Evolutionary conservation across 305 asterid species (phyloP).

Genomic region (Salvia sclarea): DNA sequence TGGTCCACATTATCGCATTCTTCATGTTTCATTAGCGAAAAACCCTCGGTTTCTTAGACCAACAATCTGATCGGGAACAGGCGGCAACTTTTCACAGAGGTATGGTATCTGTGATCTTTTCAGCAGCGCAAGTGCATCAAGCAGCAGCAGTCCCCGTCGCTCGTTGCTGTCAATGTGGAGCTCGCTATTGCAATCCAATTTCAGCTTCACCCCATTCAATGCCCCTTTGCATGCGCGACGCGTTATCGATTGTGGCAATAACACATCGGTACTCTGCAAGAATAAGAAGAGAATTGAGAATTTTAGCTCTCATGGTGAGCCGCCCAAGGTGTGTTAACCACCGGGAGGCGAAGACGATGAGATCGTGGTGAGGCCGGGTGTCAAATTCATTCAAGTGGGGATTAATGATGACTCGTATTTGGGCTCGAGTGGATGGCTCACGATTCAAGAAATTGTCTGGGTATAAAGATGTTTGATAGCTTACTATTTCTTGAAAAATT

Average conservation of each 20-base stretch:
- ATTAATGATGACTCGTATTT: slow-evolving; percentile 51
- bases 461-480: too few relatives aligned
- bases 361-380: slow-evolving; percentile 71
- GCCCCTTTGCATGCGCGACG: slow-evolving; percentile 53
- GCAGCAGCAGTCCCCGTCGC: too few relatives aligned
- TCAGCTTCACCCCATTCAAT: slow-evolving; percentile 54
- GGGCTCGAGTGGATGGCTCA: slow-evolving; percentile 63
- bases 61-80: too few relatives aligned
- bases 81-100: too few relatives aligned
- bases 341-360: slow-evolving; percentile 71
- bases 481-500: too few relatives aligned
- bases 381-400: slow-evolving; percentile 56
- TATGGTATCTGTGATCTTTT: too few relatives aligned
- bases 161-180: too few relatives aligned
- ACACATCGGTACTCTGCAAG: slow-evolving; percentile 32
- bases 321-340: slow-evolving; percentile 97
- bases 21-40: too few relatives aligned
- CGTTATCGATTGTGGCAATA: slow-evolving; percentile 40
- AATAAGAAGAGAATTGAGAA: slow-evolving; percentile 40
- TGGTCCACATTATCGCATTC: too few relatives aligned
- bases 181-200: slow-evolving; percentile 43
- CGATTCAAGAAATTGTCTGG: too few relatives aligned
- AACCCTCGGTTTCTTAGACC: too few relatives aligned
- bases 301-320: slow-evolving; percentile 75
- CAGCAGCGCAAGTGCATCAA: too few relatives aligned